A percentile compares a stretch with the other conserved stretches of the same genome.
Conservation (phyloP, 2,329 filamentous ascomycete genomes). For the Alternaria triticina region DNA sequence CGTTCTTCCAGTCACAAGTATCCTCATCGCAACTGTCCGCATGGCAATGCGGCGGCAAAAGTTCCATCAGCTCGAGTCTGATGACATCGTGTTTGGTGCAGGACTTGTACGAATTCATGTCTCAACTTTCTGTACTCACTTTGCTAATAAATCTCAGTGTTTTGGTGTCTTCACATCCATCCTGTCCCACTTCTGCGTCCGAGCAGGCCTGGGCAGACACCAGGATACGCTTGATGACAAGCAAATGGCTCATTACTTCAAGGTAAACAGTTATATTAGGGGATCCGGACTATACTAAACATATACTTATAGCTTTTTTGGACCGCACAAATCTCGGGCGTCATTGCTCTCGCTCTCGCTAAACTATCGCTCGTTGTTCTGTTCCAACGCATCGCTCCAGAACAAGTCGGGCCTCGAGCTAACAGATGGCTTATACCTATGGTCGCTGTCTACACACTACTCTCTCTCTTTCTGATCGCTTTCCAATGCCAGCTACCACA, state of each 20-base stretch:
- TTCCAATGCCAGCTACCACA: conserved; percentile 26
- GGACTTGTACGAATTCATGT: neutral
- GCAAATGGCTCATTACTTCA: conserved; percentile 13
- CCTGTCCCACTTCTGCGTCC: conserved; percentile 1
- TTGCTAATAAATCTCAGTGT: neutral
- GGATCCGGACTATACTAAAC: neutral
- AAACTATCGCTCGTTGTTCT: conserved; percentile 15
- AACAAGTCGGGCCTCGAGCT: neutral
- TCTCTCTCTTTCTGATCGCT: conserved; percentile 11
- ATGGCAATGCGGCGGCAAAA: conserved; percentile 5
- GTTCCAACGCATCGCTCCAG: conserved; percentile 14
- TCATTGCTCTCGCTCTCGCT: conserved; percentile 10
- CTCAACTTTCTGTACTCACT: neutral
- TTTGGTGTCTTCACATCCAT: conserved; percentile 4
- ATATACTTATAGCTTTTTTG: conserved; percentile 4
- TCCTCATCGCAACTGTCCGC: conserved; percentile 5
- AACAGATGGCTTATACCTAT: conserved; percentile 8
- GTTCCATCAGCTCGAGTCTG: neutral
- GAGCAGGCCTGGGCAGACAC: conserved; percentile 6
- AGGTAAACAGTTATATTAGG: conserved; percentile 2
- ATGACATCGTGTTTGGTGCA: conserved; percentile 1
- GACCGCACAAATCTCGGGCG: conserved; percentile 8
- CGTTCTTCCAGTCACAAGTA: conserved; percentile 6
- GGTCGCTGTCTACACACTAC: conserved; percentile 9
- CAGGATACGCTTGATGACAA: conserved; percentile 1